Evolutionary conservation across 2,329 filamentous ascomycete genomes (phyloP), one percentile per base, ranked within the genome.

Genomic region (Alternaria triticina): DNA sequence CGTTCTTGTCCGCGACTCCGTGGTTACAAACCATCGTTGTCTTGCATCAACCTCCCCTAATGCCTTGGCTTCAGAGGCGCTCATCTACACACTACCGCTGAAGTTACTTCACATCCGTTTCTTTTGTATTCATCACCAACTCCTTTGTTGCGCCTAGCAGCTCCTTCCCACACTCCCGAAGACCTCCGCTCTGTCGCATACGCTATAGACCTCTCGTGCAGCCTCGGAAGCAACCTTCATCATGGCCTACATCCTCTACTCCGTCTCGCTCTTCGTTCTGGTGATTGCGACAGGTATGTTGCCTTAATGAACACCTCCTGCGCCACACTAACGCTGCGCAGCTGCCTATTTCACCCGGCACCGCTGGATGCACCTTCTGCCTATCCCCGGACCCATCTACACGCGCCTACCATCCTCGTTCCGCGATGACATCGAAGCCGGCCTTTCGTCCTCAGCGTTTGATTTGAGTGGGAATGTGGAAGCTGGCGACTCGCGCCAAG

Each of bases 231-330:
- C 50, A 36, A 62, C 61, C 49, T 61, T 73, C 78, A 81, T 72
- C 71, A 97, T 96, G 93, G 86, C 83, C 67, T 96, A 94, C 83
- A 79, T 96, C 68, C 88, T 97, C 82, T 97, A 94, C 83, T 89
- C 88, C 72, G 79, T 94, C 68, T 88, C 88, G 75, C 87, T 97
- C 78, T 80, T 90, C 71, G 86, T 91, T 77, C 85, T 97, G 74
- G 76, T 94, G 71, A 75, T 87, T 69, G 90, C 89, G 63, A 96
- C 93, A 59, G 83, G 90, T 91, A 84, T 64, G 83, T 15, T 54
- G 40, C 52, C 47, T 25, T 59, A 40, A n/a, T 40, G 49, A 28
- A 30, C 55, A 44, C 56, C 54, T 59, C 46, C 23, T 30, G 62
- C 50, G 44, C 46, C 51, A 33, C 5, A 65, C 72, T 74, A 61